Conservation (phyloP, 2,329 filamentous ascomycete species). For the Allantophomopsis cytisporea region DNA sequence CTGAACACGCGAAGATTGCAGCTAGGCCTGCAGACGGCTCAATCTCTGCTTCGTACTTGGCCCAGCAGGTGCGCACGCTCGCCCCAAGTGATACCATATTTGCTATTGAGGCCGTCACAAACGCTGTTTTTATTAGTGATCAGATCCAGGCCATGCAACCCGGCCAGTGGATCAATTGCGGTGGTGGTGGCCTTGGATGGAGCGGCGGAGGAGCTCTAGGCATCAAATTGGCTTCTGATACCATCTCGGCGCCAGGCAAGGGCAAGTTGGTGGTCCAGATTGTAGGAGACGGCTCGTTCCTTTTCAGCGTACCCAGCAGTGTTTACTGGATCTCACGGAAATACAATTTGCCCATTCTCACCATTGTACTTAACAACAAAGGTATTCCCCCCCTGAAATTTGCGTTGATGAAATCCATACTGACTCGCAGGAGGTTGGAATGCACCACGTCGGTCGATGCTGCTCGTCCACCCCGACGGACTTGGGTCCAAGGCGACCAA, state of each 20-base stretch:
- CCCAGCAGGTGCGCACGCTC: constrained; percentile 33
- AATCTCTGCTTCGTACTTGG: constrained; percentile 31
- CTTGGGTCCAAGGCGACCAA: constrained; percentile 43
- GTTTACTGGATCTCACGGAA: constrained; percentile 57
- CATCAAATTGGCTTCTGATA: constrained; percentile 54
- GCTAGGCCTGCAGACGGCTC: constrained; percentile 45
- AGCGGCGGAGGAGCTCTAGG: constrained; percentile 63
- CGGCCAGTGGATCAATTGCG: constrained; percentile 69
- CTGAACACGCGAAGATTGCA: constrained; percentile 41
- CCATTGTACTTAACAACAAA: constrained; percentile 56
- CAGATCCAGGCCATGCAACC: constrained; percentile 56
- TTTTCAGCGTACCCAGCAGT: constrained; percentile 49
- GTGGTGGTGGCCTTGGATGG: constrained; percentile 71
- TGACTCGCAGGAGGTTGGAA: constrained; percentile 41
- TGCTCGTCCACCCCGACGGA: constrained; percentile 49
- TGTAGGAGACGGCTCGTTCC: constrained; percentile 53
- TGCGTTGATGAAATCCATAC: background rate
- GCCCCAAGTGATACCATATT: constrained; percentile 57
- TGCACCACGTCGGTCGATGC: constrained; percentile 41
- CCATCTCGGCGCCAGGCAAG: constrained; percentile 29
- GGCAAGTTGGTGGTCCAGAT: constrained; percentile 49
- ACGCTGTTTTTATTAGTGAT: constrained; percentile 52
- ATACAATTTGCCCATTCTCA: constrained; percentile 52
- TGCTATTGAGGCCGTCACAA: constrained; percentile 67
- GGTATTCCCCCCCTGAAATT: constrained; percentile 18